Percentiles rank a stretch among this genome's conserved stretches.
phyloP scores from a whole-genome alignment of 106 monocot species.

The Xerophyta viscosa region DNA sequence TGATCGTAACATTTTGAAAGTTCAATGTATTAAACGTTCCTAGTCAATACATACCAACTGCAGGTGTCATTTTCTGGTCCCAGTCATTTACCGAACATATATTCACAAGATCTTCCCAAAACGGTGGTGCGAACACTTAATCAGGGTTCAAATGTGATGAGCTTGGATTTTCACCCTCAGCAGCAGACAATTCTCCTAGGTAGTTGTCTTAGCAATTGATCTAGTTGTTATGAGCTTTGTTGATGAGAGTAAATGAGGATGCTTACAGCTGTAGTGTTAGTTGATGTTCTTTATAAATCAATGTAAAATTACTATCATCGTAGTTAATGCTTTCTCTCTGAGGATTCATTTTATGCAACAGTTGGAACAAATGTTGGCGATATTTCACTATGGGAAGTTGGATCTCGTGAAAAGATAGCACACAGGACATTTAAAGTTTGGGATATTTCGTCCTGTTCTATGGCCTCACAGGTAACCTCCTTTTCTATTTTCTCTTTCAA shows the following conservation, averaged over 20 bases:
- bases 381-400: constrained; percentile 92
- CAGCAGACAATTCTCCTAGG: constrained; percentile 93
- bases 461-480: constrained; percentile 85
- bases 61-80: constrained; percentile 83
- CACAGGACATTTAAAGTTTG: constrained; percentile 81
- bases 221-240: neutral
- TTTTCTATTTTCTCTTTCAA: too few relatives aligned
- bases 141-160: constrained; percentile 97
- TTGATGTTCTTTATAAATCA: too few relatives aligned
- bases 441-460: constrained; percentile 61
- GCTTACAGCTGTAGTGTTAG: too few relatives aligned
- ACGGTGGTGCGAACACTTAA: constrained; percentile 64
- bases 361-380: constrained; percentile 99
- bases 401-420: constrained; percentile 82
- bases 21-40: too few relatives aligned
- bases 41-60: too few relatives aligned
- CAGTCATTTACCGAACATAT: constrained; percentile 53
- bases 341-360: too few relatives aligned
- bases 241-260: too few relatives aligned
- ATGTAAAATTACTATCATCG: too few relatives aligned
- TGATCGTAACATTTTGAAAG: neutral
- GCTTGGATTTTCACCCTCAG: constrained; percentile 94
- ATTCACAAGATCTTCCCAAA: constrained; percentile 92
- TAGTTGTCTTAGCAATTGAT: constrained; percentile 4
- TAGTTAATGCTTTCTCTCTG: too few relatives aligned